A percentile compares a stretch with the other conserved stretches of the same genome.
Evolutionary conservation across 2,329 filamentous ascomycete genomes (phyloP).

Genomic region (Alternaria arborescens): DNA sequence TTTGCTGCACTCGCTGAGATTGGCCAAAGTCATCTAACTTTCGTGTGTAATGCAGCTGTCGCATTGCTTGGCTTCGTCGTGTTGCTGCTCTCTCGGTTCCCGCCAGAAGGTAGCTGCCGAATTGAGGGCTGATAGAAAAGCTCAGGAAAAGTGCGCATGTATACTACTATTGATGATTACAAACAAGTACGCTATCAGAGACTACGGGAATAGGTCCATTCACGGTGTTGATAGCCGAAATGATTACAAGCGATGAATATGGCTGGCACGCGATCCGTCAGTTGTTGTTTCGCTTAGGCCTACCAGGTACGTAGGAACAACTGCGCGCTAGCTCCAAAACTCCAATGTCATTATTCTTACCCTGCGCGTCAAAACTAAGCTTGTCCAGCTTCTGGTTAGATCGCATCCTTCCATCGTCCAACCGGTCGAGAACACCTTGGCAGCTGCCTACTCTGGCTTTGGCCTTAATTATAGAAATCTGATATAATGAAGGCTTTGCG

Average conservation of each 20-base stretch:
- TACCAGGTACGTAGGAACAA: background rate
- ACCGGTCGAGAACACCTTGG: background rate
- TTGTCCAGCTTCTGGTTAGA: background rate
- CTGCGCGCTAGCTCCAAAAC: background rate
- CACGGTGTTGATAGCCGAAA: background rate
- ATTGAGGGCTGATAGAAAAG: background rate
- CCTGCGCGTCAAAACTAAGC: background rate
- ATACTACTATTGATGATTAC: background rate
- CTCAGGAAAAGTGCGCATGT: background rate
- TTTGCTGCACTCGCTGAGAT: constrained; percentile 70
- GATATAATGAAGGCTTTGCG: background rate
- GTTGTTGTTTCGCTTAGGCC: background rate
- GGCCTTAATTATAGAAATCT: background rate
- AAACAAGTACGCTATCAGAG: accelerated
- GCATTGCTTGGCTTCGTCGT: constrained; percentile 62
- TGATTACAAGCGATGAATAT: background rate
- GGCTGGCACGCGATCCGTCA: background rate
- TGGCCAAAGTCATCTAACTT: constrained; percentile 69
- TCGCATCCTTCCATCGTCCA: background rate
- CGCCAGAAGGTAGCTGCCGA: constrained; percentile 51
- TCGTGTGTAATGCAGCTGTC: constrained; percentile 70
- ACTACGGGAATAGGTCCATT: background rate
- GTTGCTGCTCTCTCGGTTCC: constrained; percentile 57
- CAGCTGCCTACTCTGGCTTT: constrained; percentile 1
- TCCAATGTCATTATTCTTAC: background rate